phyloP scores from a whole-genome alignment of 2,329 filamentous ascomycete species.

The Akanthomyces lecanii region DNA sequence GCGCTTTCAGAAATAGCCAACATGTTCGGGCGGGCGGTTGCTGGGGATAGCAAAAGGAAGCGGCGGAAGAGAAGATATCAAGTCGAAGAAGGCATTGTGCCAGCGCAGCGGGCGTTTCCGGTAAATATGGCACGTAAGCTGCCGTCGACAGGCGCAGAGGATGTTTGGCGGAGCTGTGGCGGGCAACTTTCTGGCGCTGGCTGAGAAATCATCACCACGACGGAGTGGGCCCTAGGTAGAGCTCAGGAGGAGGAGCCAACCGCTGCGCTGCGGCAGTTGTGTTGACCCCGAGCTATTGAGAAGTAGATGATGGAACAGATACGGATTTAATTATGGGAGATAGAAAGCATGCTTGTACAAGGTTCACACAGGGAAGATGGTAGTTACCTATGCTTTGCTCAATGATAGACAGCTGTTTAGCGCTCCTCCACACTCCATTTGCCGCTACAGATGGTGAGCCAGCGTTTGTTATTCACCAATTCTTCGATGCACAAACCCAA shows the following conservation, averaged over 20 bases:
- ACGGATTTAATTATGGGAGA: too few relatives aligned
- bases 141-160: neutral
- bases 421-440: neutral
- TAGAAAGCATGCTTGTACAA: too few relatives aligned
- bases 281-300: too few relatives aligned
- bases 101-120: neutral
- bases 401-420: neutral
- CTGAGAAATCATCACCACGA: constrained; percentile 14
- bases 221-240: neutral
- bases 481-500: neutral
- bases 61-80: neutral
- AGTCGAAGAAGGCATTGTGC: constrained; percentile 4
- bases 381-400: neutral
- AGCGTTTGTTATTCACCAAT: neutral
- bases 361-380: neutral
- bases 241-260: neutral
- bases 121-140: neutral
- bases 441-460: neutral
- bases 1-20: constrained; percentile 34
- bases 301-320: too few relatives aligned
- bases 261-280: neutral
- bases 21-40: constrained; percentile 33
- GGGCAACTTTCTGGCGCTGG: constrained; percentile 3
- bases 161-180: constrained; percentile 7
- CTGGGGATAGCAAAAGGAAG: neutral